Evolutionary conservation across 1,284 basidiomycete genomes (phyloP).

Genomic region (Rhodofomes roseus): DNA sequence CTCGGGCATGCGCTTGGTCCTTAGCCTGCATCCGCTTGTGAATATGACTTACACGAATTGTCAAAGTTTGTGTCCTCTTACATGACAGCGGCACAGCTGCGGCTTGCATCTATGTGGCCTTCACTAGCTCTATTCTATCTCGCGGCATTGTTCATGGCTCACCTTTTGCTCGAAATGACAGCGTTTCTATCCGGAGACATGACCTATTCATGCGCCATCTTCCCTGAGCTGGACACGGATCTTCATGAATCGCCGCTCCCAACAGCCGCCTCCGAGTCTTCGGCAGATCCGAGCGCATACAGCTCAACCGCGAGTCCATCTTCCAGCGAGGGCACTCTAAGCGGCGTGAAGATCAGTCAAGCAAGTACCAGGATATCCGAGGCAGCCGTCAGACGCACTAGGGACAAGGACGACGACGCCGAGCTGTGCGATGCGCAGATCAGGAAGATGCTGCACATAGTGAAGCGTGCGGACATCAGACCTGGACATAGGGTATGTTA

Average conservation of each 20-base stretch:
- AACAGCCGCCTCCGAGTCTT: background rate
- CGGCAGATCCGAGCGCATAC: background rate
- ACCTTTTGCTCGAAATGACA: slow-evolving; percentile 12
- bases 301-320: too few relatives aligned
- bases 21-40: too few relatives aligned
- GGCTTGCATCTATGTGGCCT: too few relatives aligned
- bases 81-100: too few relatives aligned
- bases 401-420: slow-evolving; percentile 31
- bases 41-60: too few relatives aligned
- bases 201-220: slow-evolving; percentile 81
- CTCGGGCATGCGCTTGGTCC: too few relatives aligned
- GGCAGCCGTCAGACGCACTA: background rate
- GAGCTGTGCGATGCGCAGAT: slow-evolving; percentile 67
- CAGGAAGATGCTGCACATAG: slow-evolving; percentile 57
- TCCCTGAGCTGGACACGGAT: slow-evolving; percentile 61
- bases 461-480: slow-evolving; percentile 48
- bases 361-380: background rate
- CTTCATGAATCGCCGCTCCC: slow-evolving; percentile 21
- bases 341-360: background rate
- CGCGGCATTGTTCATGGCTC: background rate
- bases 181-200: slow-evolving; percentile 75
- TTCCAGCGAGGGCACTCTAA: background rate
- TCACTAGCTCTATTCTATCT: too few relatives aligned
- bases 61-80: too few relatives aligned
- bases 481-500: slow-evolving; percentile 52